Percentiles rank a stretch among this genome's conserved stretches.
These are phyloP conservation scores for Paecilomyces dactylethromorphus DNA, from an alignment of 2,329 filamentous ascomycete species.

Conservation along the genomic window DNA sequence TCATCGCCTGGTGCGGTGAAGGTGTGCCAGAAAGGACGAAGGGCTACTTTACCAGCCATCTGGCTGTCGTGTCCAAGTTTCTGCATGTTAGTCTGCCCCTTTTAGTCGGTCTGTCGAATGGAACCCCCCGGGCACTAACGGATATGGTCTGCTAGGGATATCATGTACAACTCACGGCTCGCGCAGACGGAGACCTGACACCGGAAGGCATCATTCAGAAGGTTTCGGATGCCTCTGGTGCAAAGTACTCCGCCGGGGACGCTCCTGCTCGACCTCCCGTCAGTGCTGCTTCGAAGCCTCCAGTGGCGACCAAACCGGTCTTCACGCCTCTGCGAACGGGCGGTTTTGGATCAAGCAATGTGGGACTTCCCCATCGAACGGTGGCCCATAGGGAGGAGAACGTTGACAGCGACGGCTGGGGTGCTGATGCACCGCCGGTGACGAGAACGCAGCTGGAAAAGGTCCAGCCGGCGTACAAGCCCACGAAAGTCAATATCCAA, in stretches of 20 bases:
- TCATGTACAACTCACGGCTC: constrained; percentile 94
- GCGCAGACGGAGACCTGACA: constrained; percentile 81
- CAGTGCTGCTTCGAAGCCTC: constrained; percentile 53
- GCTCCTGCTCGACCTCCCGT: constrained; percentile 47
- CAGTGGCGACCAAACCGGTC: constrained; percentile 79
- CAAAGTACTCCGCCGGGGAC: constrained; percentile 74
- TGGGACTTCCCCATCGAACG: constrained; percentile 49
- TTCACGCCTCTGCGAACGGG: constrained; percentile 69
- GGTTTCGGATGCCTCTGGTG: constrained; percentile 86
- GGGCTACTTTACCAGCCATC: constrained; percentile 95
- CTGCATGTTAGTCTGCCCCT: constrained; percentile 56
- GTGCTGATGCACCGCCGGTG: constrained; percentile 83
- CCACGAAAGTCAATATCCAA: constrained; percentile 89
- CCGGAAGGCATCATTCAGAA: constrained; percentile 87
- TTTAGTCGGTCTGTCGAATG: background rate
- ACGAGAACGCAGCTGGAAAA: constrained; percentile 84
- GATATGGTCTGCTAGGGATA: constrained; percentile 56
- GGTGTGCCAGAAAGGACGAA: constrained; percentile 98
- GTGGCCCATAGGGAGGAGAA: constrained; percentile 45
- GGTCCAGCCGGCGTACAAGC: constrained; percentile 86
- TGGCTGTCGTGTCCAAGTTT: constrained; percentile 81
- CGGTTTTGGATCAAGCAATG: constrained; percentile 58
- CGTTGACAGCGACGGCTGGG: constrained; percentile 86
- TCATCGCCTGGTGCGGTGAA: constrained; percentile 95
- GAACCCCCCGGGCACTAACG: constrained; percentile 1